Evolutionary conservation across 176 grass and related monocot genomes (phyloP).

Genomic region (Oryza meyeriana): DNA sequence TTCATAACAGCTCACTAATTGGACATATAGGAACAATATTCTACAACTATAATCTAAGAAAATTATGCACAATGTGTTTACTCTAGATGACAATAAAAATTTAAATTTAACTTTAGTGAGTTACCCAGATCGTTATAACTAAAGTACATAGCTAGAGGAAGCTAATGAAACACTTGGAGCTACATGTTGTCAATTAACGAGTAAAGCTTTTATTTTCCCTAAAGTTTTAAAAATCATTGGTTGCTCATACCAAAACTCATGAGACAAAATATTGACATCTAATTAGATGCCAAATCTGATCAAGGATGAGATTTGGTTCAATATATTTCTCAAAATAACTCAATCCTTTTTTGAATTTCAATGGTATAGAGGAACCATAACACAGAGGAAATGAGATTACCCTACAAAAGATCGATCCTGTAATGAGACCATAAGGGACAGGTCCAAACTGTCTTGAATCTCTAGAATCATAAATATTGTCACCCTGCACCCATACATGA

Average conservation of each 20-base stretch:
- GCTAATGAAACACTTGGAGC: not conserved
- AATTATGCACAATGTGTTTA: not conserved
- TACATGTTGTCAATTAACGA: not conserved
- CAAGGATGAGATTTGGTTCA: not conserved
- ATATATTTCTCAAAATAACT: too few relatives aligned
- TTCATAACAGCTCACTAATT: not conserved
- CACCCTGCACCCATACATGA: slow-evolving; percentile 91
- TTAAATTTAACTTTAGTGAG: not conserved
- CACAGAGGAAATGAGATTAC: slow-evolving; percentile 32
- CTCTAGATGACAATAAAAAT: not conserved
- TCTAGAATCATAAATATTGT: slow-evolving; percentile 63
- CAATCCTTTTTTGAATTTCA: too few relatives aligned
- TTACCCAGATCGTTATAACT: not conserved
- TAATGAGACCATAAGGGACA: slow-evolving; percentile 67
- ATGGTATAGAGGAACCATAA: not conserved
- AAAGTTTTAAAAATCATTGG: not conserved
- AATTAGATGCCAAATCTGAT: not conserved
- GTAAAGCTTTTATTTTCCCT: not conserved
- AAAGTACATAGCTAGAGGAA: not conserved
- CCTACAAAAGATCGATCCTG: slow-evolving; percentile 63
- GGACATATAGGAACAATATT: not conserved
- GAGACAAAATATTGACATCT: not conserved
- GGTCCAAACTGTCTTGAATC: slow-evolving; percentile 86
- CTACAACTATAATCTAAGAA: not conserved
- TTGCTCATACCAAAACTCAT: not conserved